These are phyloP conservation scores for Phalaenopsis hybrid DNA, from an alignment of 116 monocot genomes.

Conservation along the genomic window DNA sequence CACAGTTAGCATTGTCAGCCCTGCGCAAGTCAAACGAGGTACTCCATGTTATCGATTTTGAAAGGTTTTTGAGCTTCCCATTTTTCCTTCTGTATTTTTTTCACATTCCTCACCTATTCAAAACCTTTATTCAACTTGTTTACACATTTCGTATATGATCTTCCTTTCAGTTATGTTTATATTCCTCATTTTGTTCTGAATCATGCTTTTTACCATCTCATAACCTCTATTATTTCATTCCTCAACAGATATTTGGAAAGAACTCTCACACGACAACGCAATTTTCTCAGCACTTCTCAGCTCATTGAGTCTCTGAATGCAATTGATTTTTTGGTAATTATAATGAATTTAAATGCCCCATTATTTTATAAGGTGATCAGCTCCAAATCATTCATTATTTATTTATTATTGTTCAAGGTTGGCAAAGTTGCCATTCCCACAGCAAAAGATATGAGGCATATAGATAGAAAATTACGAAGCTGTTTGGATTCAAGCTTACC, in stretches of 20 bases:
- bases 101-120: neutral
- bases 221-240: neutral
- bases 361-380: neutral
- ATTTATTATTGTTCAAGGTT: constrained; percentile 29
- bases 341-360: neutral
- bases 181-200: neutral
- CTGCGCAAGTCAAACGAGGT: constrained; percentile 62
- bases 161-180: neutral
- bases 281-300: constrained; percentile 27
- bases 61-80: constrained; percentile 48
- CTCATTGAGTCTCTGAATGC: constrained; percentile 31
- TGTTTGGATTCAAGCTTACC: constrained; percentile 86
- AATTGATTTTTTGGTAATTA: constrained; percentile 62
- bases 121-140: neutral
- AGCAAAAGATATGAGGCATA: constrained; percentile 79
- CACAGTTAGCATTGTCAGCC: constrained; percentile 77
- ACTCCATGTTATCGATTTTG: constrained; percentile 56
- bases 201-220: no score
- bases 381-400: neutral
- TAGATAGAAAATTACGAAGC: constrained; percentile 74
- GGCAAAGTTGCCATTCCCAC: constrained; percentile 50
- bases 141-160: neutral
- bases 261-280: constrained; percentile 32
- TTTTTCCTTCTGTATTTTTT: neutral
- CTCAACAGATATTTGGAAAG: constrained; percentile 63